Evolutionary conservation across 768 basidiomycete genomes (phyloP).

Genomic region (Mycena vulgaris): DNA sequence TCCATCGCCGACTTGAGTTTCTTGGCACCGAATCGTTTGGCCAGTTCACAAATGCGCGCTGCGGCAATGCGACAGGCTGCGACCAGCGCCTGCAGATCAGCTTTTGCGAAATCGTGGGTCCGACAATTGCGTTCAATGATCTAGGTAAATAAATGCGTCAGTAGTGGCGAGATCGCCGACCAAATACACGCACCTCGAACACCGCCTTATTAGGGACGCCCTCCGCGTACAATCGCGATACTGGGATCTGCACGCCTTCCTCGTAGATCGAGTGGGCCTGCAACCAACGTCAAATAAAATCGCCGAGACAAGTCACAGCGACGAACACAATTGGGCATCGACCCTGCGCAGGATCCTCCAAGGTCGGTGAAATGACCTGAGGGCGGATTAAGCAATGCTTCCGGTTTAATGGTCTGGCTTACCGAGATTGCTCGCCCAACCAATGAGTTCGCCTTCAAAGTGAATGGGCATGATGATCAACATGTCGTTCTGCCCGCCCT

Average conservation of each 20-base stretch:
- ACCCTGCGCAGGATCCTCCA: neutral
- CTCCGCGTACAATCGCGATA: neutral
- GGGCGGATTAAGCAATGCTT: slow-evolving; percentile 24
- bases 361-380: slow-evolving; percentile 9
- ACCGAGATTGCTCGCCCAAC: slow-evolving; percentile 28
- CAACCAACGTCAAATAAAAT: slow-evolving; percentile 4
- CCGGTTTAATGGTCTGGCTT: slow-evolving; percentile 20
- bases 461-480: slow-evolving; percentile 35
- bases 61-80: slow-evolving; percentile 21
- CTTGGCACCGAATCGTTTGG: slow-evolving; percentile 33
- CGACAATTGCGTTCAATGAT: slow-evolving; percentile 32
- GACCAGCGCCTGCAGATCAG: slow-evolving; percentile 30
- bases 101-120: slow-evolving; percentile 27
- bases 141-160: neutral
- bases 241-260: slow-evolving; percentile 30
- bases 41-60: slow-evolving; percentile 30
- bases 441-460: slow-evolving; percentile 32
- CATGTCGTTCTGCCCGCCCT: slow-evolving; percentile 17
- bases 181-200: neutral
- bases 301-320: neutral
- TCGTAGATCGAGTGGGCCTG: slow-evolving; percentile 27
- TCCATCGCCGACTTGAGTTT: slow-evolving; percentile 28
- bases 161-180: neutral
- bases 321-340: neutral
- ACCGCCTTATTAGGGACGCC: neutral